Evolutionary conservation across 1,284 basidiomycete genomes (phyloP).

Genomic region (Tremellales sp.): DNA sequence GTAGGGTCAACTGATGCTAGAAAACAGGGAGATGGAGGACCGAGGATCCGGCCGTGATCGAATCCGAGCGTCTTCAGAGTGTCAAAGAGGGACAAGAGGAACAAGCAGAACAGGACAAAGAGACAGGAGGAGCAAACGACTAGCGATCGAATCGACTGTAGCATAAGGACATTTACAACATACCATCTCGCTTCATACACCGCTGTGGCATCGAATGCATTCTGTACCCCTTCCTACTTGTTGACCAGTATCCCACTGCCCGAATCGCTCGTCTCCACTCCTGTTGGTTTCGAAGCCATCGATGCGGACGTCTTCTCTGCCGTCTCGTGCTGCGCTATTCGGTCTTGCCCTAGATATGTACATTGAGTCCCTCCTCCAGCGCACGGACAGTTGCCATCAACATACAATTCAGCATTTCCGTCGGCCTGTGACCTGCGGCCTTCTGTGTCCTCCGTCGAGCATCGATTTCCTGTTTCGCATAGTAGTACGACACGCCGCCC

Average conservation of each 20-base stretch:
- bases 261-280: constrained; percentile 6
- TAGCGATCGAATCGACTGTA: not conserved
- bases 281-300: constrained; percentile 6
- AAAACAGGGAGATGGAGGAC: constrained; percentile 28
- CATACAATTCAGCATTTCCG: not conserved
- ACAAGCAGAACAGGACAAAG: constrained; percentile 11
- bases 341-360: constrained; percentile 1
- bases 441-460: not conserved
- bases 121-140: constrained; percentile 4
- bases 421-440: not conserved
- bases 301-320: not conserved
- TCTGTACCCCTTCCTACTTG: constrained; percentile 2
- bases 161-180: not conserved
- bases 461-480: not conserved
- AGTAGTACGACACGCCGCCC: not conserved
- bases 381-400: not conserved
- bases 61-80: constrained; percentile 29
- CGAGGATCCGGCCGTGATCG: constrained; percentile 27
- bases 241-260: not conserved
- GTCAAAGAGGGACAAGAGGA: constrained; percentile 26
- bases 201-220: not conserved
- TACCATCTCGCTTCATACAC: not conserved
- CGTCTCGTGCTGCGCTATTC: not conserved
- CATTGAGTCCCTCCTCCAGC: not conserved
- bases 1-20: not conserved